A percentile compares a stretch with the other conserved stretches of the same genome.
Conservation (phyloP, 768 basidiomycete species). For the Hygrocybe coccinea region DNA sequence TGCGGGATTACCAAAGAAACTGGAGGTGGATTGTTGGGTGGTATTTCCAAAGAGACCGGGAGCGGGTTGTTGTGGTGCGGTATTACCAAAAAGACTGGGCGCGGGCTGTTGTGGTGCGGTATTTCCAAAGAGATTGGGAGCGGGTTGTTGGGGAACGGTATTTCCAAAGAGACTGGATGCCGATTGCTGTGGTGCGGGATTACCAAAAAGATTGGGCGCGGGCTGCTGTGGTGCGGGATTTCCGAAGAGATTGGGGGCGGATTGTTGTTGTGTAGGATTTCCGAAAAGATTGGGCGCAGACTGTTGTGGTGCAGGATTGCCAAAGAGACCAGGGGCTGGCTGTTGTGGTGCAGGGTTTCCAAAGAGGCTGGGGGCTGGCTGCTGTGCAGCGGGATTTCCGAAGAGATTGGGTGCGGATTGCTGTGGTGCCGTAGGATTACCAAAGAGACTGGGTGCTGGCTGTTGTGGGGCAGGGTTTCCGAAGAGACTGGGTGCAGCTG, state of each 20-base stretch:
- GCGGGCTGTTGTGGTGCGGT: constrained; percentile 17
- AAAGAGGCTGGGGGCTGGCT: neutral
- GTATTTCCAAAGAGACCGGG: constrained; percentile 7
- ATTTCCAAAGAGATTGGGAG: neutral
- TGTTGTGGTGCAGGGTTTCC: neutral
- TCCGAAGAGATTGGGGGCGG: constrained; percentile 19
- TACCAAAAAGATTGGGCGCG: neutral
- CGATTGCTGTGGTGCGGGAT: neutral
- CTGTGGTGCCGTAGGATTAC: constrained; percentile 3
- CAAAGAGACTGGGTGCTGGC: neutral
- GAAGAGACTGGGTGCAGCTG: too few relatives aligned
- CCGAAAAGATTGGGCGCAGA: constrained; percentile 27
- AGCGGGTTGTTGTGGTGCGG: constrained; percentile 3
- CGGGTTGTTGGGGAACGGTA: constrained; percentile 8
- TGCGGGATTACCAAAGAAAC: constrained; percentile 25
- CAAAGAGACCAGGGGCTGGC: neutral
- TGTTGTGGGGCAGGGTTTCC: too few relatives aligned
- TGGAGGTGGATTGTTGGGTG: constrained; percentile 13
- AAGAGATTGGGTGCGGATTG: constrained; percentile 9
- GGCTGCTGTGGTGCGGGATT: neutral
- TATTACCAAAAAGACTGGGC: neutral
- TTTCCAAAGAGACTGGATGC: constrained; percentile 11
- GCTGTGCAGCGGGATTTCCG: neutral
- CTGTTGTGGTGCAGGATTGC: neutral
- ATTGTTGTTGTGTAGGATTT: constrained; percentile 17